These are phyloP conservation scores for Pseudomicrostroma phylloplanum DNA, from an alignment of 1,284 basidiomycete species.

Conservation along the genomic window DNA sequence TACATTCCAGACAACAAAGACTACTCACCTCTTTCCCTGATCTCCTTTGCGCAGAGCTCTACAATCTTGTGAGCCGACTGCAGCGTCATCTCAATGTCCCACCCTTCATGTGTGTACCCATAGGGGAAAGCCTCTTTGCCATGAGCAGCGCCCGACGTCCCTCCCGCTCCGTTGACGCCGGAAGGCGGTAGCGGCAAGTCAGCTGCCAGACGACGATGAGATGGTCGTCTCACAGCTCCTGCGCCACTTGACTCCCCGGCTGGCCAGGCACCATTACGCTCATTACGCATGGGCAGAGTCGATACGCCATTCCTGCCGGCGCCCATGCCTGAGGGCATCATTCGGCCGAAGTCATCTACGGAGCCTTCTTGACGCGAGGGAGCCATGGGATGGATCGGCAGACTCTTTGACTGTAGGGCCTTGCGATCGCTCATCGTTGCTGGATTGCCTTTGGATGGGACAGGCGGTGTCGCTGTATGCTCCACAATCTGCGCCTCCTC, in stretches of 20 bases:
- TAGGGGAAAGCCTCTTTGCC: slow-evolving; percentile 19
- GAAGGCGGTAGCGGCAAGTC: neutral
- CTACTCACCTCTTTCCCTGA: slow-evolving; percentile 29
- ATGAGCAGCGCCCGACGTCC: neutral
- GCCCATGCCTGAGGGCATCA: neutral
- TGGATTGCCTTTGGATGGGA: neutral
- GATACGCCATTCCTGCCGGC: no score
- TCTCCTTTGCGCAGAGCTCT: slow-evolving; percentile 30
- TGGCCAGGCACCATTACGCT: neutral
- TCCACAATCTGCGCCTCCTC: no score
- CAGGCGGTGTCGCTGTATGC: neutral
- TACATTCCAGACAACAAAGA: neutral
- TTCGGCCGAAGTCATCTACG: slow-evolving; percentile 1
- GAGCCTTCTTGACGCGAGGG: neutral
- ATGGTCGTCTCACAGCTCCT: neutral
- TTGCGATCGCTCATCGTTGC: neutral
- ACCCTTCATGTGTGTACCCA: slow-evolving; percentile 37
- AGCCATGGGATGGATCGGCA: neutral
- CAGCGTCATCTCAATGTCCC: slow-evolving; percentile 33
- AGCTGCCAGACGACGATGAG: neutral
- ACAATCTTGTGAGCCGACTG: slow-evolving; percentile 25
- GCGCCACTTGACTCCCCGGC: neutral
- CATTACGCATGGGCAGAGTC: neutral
- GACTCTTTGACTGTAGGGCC: no score
- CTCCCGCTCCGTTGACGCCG: neutral